These are phyloP conservation scores for Pichia cephalocereana DNA, from an alignment of 805 yeast species.

Conservation along the genomic window DNA sequence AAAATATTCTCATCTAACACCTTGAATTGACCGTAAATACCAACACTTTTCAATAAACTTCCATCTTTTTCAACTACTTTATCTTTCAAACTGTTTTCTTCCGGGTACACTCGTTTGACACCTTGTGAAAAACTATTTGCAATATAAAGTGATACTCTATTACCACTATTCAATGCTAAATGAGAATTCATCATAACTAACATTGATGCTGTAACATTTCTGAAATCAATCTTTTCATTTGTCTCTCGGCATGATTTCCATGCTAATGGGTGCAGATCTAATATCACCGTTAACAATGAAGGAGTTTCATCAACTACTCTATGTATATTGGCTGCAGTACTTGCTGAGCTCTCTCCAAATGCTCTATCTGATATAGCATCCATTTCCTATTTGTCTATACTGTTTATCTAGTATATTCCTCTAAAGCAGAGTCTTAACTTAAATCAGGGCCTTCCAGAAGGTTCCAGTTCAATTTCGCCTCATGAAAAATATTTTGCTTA, in stretches of 20 bases:
- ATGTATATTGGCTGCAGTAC: constrained; percentile 12
- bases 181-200: constrained; percentile 82
- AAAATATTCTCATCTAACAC: constrained; percentile 68
- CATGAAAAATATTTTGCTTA: not conserved
- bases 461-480: not conserved
- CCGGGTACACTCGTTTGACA: constrained; percentile 64
- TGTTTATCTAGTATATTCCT: not conserved
- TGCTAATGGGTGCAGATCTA: constrained; percentile 69
- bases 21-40: constrained; percentile 81
- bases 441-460: not conserved
- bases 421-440: too few relatives aligned
- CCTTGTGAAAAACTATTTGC: constrained; percentile 53
- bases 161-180: constrained; percentile 72
- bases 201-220: constrained; percentile 54
- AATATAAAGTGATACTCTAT: constrained; percentile 73
- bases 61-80: constrained; percentile 2
- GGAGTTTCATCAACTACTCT: constrained; percentile 55
- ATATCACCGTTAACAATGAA: constrained; percentile 64
- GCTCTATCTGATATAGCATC: constrained; percentile 60
- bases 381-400: constrained; percentile 27
- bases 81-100: constrained; percentile 4
- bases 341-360: constrained; percentile 25
- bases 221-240: constrained; percentile 36
- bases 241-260: constrained; percentile 39
- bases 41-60: constrained; percentile 34